A percentile compares a stretch with the other conserved stretches of the same genome.
phyloP scores from a whole-genome alignment of 352 stramenopile genomes.

The Achlya hypogyna region DNA sequence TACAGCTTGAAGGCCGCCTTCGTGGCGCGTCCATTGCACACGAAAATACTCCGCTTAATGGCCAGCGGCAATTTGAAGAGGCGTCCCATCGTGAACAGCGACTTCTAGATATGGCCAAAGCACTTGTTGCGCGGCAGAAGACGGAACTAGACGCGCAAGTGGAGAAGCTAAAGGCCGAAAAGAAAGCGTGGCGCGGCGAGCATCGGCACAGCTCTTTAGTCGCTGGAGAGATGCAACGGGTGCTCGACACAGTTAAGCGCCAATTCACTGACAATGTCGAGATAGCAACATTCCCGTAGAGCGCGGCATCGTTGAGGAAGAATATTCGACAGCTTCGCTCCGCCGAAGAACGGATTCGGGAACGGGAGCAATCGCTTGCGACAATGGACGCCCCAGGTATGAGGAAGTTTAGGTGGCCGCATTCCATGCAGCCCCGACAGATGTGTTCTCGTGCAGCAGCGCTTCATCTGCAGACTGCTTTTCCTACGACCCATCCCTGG shows the following conservation, averaged over 20 bases:
- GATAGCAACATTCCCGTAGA: background rate
- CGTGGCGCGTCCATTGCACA: background rate
- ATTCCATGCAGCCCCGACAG: background rate
- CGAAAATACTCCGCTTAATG: background rate
- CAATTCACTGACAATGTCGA: background rate
- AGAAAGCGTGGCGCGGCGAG: conserved; percentile 3
- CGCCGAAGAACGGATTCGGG: background rate
- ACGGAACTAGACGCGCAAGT: background rate
- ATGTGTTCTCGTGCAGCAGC: background rate
- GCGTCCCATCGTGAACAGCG: background rate
- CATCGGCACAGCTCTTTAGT: conserved; percentile 1
- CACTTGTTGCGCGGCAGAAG: conserved; percentile 6
- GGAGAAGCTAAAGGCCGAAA: conserved; percentile 1
- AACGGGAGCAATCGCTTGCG: background rate
- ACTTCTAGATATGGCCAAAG: background rate
- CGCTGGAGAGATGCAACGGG: conserved; percentile 10
- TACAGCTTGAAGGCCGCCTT: conserved; percentile 9
- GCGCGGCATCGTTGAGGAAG: background rate
- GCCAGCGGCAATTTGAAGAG: too few relatives aligned
- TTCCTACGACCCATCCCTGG: too few relatives aligned
- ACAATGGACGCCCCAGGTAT: too few relatives aligned
- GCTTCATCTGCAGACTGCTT: too few relatives aligned
- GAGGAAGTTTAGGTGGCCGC: too few relatives aligned
- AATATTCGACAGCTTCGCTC: background rate
- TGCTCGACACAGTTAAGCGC: conserved; percentile 2